Evolutionary conservation across 345 rosid genomes (phyloP).

Genomic region (Salix viminalis): DNA sequence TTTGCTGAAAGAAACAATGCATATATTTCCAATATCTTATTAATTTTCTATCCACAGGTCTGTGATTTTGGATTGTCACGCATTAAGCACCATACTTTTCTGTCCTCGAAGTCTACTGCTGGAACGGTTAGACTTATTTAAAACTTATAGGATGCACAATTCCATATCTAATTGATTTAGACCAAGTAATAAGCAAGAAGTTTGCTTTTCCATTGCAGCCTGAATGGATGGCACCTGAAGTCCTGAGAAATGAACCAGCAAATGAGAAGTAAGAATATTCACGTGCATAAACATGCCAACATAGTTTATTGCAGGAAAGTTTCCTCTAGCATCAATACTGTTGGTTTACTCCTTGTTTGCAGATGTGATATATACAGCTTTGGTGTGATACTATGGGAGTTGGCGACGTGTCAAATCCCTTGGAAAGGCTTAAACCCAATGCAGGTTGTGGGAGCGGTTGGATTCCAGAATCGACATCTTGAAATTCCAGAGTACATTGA

Average conservation of each 20-base stretch:
- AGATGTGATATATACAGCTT: constrained; percentile 98
- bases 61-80: constrained; percentile 98
- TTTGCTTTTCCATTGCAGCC: constrained; percentile 55
- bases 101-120: constrained; percentile 93
- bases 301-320: not conserved
- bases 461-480: constrained; percentile 87
- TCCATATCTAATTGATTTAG: not conserved
- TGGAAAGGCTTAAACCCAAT: constrained; percentile 98
- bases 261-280: constrained; percentile 72
- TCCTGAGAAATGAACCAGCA: constrained; percentile 92
- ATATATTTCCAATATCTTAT: not conserved
- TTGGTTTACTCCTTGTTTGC: constrained; percentile 32
- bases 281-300: not conserved
- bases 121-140: constrained; percentile 61
- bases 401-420: constrained; percentile 66
- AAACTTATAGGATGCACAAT: not conserved
- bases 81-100: constrained; percentile 77
- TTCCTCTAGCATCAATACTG: not conserved
- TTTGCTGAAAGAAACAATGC: not conserved
- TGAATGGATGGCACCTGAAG: constrained; percentile 99
- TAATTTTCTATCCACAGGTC: constrained; percentile 42
- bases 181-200: not conserved
- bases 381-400: constrained; percentile 97
- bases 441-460: constrained; percentile 99
- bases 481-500: constrained; percentile 71